Conservation (phyloP, 306 rosid species). For the Vicia faba region DNA sequence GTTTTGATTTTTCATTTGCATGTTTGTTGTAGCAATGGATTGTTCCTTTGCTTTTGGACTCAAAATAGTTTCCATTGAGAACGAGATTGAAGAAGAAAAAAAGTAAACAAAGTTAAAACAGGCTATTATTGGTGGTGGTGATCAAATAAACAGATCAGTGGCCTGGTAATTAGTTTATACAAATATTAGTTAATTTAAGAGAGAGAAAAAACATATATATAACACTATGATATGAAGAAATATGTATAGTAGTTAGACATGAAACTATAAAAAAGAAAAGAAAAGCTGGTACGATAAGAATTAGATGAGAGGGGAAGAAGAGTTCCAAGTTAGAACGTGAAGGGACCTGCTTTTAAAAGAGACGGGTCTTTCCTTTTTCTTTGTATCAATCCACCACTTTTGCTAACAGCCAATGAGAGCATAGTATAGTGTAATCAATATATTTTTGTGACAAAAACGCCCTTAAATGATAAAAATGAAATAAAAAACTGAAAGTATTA, state of each 20-base stretch:
- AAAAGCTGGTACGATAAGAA: conserved; percentile 8
- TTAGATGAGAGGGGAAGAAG: neutral
- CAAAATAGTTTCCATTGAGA: conserved; percentile 54
- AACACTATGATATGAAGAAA: neutral
- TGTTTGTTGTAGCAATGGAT: conserved; percentile 41
- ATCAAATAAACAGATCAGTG: conserved; percentile 46
- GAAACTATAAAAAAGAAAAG: neutral
- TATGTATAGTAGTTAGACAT: neutral
- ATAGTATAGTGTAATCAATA: too few species aligned
- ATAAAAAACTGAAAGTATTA: too few species aligned
- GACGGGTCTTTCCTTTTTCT: conserved; percentile 33
- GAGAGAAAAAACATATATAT: neutral
- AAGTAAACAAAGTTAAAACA: neutral
- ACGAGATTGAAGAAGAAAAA: neutral
- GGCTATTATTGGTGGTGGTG: conserved; percentile 47
- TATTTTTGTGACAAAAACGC: too few species aligned
- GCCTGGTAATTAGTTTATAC: conserved; percentile 25
- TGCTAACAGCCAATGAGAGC: too few species aligned
- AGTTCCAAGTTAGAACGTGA: neutral
- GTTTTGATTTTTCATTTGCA: conserved; percentile 47
- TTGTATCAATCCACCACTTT: too few species aligned
- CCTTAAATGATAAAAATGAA: too few species aligned
- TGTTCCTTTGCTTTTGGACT: conserved; percentile 37
- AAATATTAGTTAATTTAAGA: neutral
- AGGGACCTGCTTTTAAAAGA: conserved; percentile 40